phyloP scores from a whole-genome alignment of 176 grass and related monocot species.

The Rhynchospora tenuis region DNA sequence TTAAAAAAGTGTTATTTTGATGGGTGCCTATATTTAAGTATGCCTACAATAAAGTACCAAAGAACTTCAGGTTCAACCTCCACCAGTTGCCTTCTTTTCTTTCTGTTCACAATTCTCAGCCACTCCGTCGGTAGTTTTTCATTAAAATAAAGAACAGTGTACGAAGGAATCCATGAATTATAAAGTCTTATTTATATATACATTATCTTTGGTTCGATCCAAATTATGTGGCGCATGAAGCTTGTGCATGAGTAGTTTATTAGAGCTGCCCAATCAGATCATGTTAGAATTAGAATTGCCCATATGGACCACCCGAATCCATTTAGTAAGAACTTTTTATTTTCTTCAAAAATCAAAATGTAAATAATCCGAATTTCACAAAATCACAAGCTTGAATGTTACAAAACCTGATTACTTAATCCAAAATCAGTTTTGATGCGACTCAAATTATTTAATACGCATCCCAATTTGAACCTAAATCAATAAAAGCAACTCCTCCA shows the following conservation, averaged over 20 bases:
- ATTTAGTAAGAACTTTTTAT: background rate
- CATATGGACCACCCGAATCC: background rate
- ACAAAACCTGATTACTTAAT: background rate
- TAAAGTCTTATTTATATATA: background rate
- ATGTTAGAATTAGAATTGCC: background rate
- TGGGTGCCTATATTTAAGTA: no score
- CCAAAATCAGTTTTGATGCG: background rate
- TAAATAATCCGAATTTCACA: background rate
- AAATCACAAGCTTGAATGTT: background rate
- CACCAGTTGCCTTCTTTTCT: no score
- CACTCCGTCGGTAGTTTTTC: no score
- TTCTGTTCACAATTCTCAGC: no score
- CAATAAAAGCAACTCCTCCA: background rate
- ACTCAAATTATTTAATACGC: background rate
- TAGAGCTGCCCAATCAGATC: background rate
- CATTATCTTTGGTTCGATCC: background rate
- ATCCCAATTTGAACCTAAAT: background rate
- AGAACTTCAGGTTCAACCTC: no score
- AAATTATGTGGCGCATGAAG: background rate
- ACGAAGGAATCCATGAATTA: background rate
- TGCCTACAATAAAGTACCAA: no score
- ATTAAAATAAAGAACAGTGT: background rate
- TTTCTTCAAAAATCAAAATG: background rate
- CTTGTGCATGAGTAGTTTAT: conserved; percentile 1
- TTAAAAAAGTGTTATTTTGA: no score